These are phyloP conservation scores for Porphyra umbilicalis DNA, from an alignment of 31 red algal species.

Conservation along the genomic window DNA sequence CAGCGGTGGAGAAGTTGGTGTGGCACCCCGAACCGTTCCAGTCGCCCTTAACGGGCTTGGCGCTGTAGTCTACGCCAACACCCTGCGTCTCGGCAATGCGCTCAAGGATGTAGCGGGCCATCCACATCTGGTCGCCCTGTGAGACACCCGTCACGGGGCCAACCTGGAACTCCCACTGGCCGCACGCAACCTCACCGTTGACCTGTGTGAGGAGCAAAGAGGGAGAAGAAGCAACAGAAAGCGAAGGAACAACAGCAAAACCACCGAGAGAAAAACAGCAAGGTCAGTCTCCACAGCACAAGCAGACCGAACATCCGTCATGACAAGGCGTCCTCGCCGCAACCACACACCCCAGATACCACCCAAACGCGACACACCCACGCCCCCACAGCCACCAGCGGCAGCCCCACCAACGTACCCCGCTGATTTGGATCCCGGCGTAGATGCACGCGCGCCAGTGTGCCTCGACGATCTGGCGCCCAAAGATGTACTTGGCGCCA, in stretches of 20 bases:
- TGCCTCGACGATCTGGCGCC: slow-evolving; percentile 69
- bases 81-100: slow-evolving; percentile 73
- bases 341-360: no score
- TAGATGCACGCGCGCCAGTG: slow-evolving; percentile 62
- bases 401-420: no score
- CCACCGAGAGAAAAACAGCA: no score
- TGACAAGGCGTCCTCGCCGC: no score
- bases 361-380: no score
- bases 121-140: slow-evolving; percentile 85
- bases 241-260: no score
- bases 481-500: slow-evolving; percentile 48
- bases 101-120: slow-evolving; percentile 86
- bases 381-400: no score
- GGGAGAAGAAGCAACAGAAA: no score
- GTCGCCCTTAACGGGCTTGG: slow-evolving; percentile 95
- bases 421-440: slow-evolving; percentile 77
- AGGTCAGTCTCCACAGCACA: no score
- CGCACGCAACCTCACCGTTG: slow-evolving; percentile 95
- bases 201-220: no score
- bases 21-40: slow-evolving; percentile 99
- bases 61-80: slow-evolving; percentile 51
- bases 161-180: slow-evolving; percentile 99
- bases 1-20: slow-evolving; percentile 95
- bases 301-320: no score
- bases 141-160: slow-evolving; percentile 46